Conservation (phyloP, 2,329 filamentous ascomycete species). For the Dothistroma septosporum region DNA sequence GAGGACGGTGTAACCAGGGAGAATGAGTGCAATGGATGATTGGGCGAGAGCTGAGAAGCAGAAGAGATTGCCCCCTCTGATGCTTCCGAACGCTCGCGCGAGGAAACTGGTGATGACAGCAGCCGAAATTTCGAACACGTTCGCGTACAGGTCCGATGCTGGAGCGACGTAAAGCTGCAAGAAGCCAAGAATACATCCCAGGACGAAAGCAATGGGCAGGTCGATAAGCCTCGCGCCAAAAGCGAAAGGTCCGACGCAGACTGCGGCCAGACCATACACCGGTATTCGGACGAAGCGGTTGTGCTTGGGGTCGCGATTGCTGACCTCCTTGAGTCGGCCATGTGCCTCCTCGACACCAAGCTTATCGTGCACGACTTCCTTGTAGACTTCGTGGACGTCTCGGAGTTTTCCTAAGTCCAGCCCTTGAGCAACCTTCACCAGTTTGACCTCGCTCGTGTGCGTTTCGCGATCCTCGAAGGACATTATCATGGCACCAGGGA, state of each 20-base stretch:
- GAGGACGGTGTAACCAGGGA: constrained; percentile 51
- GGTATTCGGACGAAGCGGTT: constrained; percentile 50
- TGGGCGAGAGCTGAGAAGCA: constrained; percentile 51
- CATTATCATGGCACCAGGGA: constrained; percentile 91
- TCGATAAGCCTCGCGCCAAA: constrained; percentile 75
- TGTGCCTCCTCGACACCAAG: constrained; percentile 68
- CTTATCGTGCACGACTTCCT: constrained; percentile 73
- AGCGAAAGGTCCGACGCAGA: constrained; percentile 72
- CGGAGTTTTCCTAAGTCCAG: constrained; percentile 70
- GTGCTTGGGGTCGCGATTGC: constrained; percentile 54
- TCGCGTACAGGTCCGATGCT: constrained; percentile 63
- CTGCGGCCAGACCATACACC: constrained; percentile 72
- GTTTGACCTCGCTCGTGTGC: constrained; percentile 75
- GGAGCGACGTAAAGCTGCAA: constrained; percentile 73
- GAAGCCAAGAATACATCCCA: constrained; percentile 69
- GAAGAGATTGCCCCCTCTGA: constrained; percentile 41
- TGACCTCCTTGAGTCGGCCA: constrained; percentile 58
- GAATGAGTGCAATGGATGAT: constrained; percentile 48
- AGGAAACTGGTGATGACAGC: constrained; percentile 49
- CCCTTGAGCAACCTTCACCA: constrained; percentile 64
- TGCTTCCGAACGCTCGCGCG: constrained; percentile 48
- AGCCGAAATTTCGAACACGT: constrained; percentile 49
- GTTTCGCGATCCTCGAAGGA: constrained; percentile 74
- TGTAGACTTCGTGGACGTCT: constrained; percentile 74
- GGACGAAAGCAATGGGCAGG: constrained; percentile 68